A percentile compares a stretch with the other conserved stretches of the same genome.
Conservation (phyloP, 441 rosid species). For the Corymbia citriodora region DNA sequence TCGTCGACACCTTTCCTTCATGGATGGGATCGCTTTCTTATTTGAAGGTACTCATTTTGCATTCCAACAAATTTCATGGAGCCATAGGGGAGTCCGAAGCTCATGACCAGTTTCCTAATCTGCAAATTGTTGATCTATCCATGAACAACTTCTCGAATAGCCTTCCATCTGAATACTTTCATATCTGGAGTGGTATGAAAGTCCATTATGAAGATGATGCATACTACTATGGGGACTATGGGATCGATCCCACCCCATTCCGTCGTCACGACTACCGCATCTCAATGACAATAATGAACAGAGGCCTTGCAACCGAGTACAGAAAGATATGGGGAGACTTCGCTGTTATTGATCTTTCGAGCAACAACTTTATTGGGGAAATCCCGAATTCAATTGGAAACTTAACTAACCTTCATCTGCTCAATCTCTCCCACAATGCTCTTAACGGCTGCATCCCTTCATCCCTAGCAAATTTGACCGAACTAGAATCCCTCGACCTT, state of each 20-base stretch:
- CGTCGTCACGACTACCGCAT: neutral
- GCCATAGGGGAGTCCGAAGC: too few relatives aligned
- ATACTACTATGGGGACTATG: too few relatives aligned
- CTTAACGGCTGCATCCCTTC: neutral
- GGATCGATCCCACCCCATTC: too few relatives aligned
- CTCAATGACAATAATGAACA: neutral
- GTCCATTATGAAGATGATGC: too few relatives aligned
- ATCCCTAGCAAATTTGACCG: neutral
- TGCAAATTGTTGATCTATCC: neutral
- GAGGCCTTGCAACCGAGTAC: neutral
- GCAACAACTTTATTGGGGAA: neutral
- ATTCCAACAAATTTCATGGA: too few relatives aligned
- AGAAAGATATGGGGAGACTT: neutral
- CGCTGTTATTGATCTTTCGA: neutral
- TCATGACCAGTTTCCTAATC: too few relatives aligned
- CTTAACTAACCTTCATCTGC: neutral
- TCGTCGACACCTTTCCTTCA: too few relatives aligned
- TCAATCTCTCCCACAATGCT: slow-evolving; percentile 1
- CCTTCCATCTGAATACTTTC: neutral
- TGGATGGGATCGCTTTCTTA: too few relatives aligned
- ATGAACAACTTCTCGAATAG: neutral
- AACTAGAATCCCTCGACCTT: neutral
- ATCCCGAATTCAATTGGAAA: neutral
- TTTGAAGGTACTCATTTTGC: neutral
- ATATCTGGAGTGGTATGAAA: slow-evolving; percentile 1